A percentile compares a stretch with the other conserved stretches of the same genome.
Conservation (phyloP, 2,329 filamentous ascomycete species). For the Clarireedia sp. region DNA sequence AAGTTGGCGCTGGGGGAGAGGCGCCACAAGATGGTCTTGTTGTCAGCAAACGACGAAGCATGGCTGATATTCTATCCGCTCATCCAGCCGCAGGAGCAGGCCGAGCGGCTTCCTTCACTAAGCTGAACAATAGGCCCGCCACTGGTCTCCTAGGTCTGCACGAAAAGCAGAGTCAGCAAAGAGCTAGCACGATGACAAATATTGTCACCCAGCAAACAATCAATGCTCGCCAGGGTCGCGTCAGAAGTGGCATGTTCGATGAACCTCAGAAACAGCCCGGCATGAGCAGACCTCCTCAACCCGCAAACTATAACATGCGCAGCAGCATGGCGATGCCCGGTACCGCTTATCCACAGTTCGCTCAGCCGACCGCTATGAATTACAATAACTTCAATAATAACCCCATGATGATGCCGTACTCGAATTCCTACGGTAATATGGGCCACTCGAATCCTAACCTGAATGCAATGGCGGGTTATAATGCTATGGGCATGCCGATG, state of each 20-base stretch:
- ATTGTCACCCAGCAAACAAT: conserved; percentile 14
- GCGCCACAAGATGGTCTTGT: conserved; percentile 17
- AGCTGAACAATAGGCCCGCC: conserved; percentile 14
- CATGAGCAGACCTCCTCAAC: conserved; percentile 12
- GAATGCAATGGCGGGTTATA: conserved; percentile 7
- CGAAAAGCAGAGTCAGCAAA: conserved; percentile 20
- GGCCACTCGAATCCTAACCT: conserved; percentile 10
- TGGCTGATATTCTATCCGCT: conserved; percentile 39
- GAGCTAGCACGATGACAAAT: conserved; percentile 24
- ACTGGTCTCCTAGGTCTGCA: conserved; percentile 27
- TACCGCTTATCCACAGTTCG: conserved; percentile 14
- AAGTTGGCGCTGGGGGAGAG: conserved; percentile 34
- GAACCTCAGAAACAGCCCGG: conserved; percentile 16
- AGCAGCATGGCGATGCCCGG: conserved; percentile 1
- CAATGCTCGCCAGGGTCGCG: conserved; percentile 12
- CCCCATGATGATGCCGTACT: conserved; percentile 19
- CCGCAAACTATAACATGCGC: conserved; percentile 11
- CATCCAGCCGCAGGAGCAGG: conserved; percentile 36
- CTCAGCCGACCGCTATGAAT: conserved; percentile 19
- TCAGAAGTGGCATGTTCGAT: conserved; percentile 20
- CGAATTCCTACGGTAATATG: conserved; percentile 20
- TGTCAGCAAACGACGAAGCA: conserved; percentile 34
- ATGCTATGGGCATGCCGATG: conserved; percentile 16
- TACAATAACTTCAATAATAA: conserved; percentile 16
- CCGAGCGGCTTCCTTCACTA: conserved; percentile 11